These are phyloP conservation scores for Alisma plantagoaquatica DNA, from an alignment of 106 monocot species.

Conservation along the genomic window DNA sequence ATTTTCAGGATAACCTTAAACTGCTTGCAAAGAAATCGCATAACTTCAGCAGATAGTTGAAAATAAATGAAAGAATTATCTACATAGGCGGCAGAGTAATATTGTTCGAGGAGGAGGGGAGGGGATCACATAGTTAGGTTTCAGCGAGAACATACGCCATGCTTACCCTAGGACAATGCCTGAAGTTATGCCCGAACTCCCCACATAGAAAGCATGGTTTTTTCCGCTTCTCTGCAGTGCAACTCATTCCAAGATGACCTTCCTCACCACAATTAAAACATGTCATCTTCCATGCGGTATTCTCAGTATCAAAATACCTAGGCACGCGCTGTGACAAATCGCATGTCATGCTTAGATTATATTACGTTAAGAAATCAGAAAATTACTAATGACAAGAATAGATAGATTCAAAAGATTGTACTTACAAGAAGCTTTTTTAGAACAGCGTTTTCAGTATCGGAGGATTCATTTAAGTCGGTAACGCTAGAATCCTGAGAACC, in stretches of 20 bases:
- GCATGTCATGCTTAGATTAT: too few relatives aligned
- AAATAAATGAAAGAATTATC: too few relatives aligned
- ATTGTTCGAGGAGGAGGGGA: too few relatives aligned
- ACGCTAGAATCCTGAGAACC: neutral
- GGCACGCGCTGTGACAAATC: constrained; percentile 45
- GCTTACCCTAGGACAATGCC: constrained; percentile 46
- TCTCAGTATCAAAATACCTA: constrained; percentile 72
- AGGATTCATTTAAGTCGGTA: neutral
- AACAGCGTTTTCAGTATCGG: constrained; percentile 26
- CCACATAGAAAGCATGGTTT: constrained; percentile 89
- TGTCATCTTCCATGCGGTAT: constrained; percentile 16
- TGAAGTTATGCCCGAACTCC: constrained; percentile 54
- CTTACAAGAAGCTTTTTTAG: constrained; percentile 84
- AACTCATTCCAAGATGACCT: constrained; percentile 49
- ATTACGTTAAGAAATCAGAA: neutral
- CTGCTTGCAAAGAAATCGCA: too few relatives aligned
- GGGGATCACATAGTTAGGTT: too few relatives aligned
- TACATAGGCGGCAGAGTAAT: too few relatives aligned
- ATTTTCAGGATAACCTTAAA: too few relatives aligned
- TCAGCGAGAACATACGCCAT: too few relatives aligned
- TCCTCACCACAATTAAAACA: constrained; percentile 89
- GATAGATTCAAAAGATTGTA: neutral
- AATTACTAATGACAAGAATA: neutral
- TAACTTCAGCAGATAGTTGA: too few relatives aligned
- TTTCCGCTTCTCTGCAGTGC: constrained; percentile 41